phyloP scores from a whole-genome alignment of 169 alveolate genomes.

The Plasmodium falciparum region DNA sequence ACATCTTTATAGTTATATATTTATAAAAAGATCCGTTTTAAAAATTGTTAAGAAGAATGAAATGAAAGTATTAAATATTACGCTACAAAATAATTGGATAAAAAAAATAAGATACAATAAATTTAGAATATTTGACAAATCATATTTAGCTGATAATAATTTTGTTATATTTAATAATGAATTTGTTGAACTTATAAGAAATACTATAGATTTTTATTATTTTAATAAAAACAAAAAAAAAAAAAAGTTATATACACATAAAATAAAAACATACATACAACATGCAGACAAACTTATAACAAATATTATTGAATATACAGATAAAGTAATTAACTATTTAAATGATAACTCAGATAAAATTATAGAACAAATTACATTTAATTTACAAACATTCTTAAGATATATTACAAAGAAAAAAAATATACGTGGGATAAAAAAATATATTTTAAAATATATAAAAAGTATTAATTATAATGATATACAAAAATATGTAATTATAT shows the following conservation, averaged over 20 bases:
- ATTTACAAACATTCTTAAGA: neutral
- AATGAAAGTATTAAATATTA: constrained; percentile 17
- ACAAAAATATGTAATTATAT: neutral
- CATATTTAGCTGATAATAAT: constrained; percentile 30
- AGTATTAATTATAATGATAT: neutral
- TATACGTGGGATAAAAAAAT: neutral
- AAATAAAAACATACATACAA: neutral
- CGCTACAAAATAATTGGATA: constrained; percentile 42
- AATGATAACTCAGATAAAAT: neutral
- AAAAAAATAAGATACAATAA: constrained; percentile 23
- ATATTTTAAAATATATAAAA: neutral
- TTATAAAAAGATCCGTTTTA: constrained; percentile 58
- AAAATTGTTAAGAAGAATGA: constrained; percentile 54
- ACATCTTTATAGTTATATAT: constrained; percentile 52
- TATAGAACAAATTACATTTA: neutral
- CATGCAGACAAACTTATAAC: neutral
- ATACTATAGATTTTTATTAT: constrained; percentile 8
- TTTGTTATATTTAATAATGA: constrained; percentile 44
- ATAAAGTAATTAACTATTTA: neutral
- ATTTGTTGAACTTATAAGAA: constrained; percentile 25
- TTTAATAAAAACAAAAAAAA: neutral
- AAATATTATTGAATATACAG: neutral
- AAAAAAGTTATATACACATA: neutral
- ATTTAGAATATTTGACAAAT: constrained; percentile 23
- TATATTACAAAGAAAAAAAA: constrained; percentile 1